Evolutionary conservation across 768 basidiomycete genomes (phyloP).

Genomic region (Dacryopinax primogenitus): DNA sequence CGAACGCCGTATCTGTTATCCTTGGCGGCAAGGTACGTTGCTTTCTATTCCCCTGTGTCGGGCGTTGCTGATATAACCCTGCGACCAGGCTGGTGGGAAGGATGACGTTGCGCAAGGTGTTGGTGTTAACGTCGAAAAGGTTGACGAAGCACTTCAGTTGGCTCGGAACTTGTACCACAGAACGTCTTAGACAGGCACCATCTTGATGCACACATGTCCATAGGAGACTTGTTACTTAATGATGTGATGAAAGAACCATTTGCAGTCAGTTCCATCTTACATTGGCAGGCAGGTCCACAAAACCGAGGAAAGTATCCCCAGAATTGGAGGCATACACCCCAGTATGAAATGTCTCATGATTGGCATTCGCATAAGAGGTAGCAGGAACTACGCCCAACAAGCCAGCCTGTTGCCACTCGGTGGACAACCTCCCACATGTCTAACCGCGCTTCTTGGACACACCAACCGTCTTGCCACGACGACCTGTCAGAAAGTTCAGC

Average conservation of each 20-base stretch:
- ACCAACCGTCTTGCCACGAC: slow-evolving; percentile 92
- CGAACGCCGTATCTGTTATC: slow-evolving; percentile 57
- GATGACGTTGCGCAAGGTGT: slow-evolving; percentile 86
- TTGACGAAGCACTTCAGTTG: slow-evolving; percentile 51
- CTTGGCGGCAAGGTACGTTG: slow-evolving; percentile 76
- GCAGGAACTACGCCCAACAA: neutral
- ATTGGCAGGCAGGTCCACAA: too few relatives aligned
- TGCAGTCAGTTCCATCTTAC: too few relatives aligned
- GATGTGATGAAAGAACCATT: too few relatives aligned
- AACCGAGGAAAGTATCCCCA: too few relatives aligned
- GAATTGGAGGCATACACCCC: too few relatives aligned
- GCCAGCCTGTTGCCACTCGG: neutral
- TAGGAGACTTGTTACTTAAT: too few relatives aligned
- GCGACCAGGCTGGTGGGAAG: slow-evolving; percentile 76
- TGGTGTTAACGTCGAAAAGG: slow-evolving; percentile 48
- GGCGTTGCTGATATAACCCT: neutral
- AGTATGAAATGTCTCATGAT: too few relatives aligned
- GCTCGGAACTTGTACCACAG: slow-evolving; percentile 36
- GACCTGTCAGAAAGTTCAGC: slow-evolving; percentile 39
- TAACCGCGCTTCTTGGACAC: slow-evolving; percentile 81
- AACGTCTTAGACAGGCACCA: slow-evolving; percentile 3
- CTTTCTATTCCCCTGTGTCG: neutral
- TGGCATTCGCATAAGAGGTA: neutral
- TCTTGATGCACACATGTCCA: too few relatives aligned
- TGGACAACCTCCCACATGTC: slow-evolving; percentile 1